A percentile compares a stretch with the other conserved stretches of the same genome.
phyloP scores from a whole-genome alignment of 1,139 yeast genomes.

The Maudiozyma humilis region DNA sequence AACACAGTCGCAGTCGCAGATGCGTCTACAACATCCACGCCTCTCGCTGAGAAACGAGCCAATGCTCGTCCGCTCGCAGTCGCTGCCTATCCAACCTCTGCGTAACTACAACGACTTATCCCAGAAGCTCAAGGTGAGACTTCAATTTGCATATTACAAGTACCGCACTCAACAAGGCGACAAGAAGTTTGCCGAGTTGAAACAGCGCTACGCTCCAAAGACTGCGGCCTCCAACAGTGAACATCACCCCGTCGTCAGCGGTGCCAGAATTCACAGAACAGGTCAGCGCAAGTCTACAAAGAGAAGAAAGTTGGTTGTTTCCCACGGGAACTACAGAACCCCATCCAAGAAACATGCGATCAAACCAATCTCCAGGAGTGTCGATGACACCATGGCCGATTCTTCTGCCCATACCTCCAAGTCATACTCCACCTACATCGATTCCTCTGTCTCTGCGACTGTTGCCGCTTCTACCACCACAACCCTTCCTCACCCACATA shows the following conservation, averaged over 20 bases:
- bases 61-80: conserved; percentile 1
- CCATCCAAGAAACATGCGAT: conserved; percentile 14
- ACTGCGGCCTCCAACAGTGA: not conserved
- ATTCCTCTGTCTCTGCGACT: conserved; percentile 2
- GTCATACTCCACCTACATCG: conserved; percentile 4
- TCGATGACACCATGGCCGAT: conserved; percentile 3
- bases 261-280: not conserved
- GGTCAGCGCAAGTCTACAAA: not conserved
- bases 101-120: conserved; percentile 37
- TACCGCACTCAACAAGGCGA: conserved; percentile 49
- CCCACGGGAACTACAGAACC: conserved; percentile 24
- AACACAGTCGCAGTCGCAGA: not conserved
- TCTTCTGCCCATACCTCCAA: not conserved
- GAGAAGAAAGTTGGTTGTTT: conserved; percentile 23
- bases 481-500: not conserved
- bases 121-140: conserved; percentile 56
- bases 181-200: conserved; percentile 22
- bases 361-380: not conserved
- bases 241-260: not conserved
- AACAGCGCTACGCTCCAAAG: conserved; percentile 3
- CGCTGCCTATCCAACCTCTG: conserved; percentile 1
- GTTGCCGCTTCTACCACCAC: not conserved
- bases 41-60: conserved; percentile 1
- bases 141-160: conserved; percentile 73
- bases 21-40: not conserved